Base-by-base conservation (phyloP, 106 monocot species). In the Hemerocallis citrina region DNA sequence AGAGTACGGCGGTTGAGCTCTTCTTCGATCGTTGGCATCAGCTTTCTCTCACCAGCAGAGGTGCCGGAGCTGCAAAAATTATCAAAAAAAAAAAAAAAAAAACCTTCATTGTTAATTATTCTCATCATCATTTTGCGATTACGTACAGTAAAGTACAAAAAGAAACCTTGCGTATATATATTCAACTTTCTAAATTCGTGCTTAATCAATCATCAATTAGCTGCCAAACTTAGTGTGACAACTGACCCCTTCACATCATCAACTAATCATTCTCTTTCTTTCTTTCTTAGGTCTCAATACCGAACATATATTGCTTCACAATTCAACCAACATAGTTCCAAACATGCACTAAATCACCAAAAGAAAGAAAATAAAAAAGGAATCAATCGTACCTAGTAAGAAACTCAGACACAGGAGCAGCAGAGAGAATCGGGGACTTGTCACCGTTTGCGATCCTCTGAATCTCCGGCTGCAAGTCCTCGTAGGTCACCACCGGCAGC, bases 391-490 rank as follows among this genome's bases (percentile, higher is more conserved):
- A 88, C 84, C 89, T 89, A 16, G 89, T 89, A 66, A 89, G 75
- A 65, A 89, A 89, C 50, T 89, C 89, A 4, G 89, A 75, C 35
- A 85, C 78, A 44, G 89, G 84, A 33, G 72, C 63, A 32, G 72
- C 38, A 44, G 69, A 84, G 45, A 89, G 74, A 19, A 89, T 89
- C 7, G 77, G 25, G n/a, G 89, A 89, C 25, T 66, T 71, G 57
- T 89, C 89, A 39, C 89, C 89, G 43, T 89, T 75, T 3, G 89
- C 89, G 48, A 89, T 89, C 37, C 89, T 60, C 31, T 78, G 77
- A 46, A 89, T 89, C 28, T 78, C 84, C 14, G 78, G 75, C 71
- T 69, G 70, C 4, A 89, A 63, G 59, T 84, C 84, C 63, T 89
- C 84, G 45, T 89, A 89, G 34, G 89, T 72, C 31, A 89, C 74